Base-by-base conservation (phyloP, 2,329 filamentous ascomycete genomes). In the Fusarium redolens region DNA sequence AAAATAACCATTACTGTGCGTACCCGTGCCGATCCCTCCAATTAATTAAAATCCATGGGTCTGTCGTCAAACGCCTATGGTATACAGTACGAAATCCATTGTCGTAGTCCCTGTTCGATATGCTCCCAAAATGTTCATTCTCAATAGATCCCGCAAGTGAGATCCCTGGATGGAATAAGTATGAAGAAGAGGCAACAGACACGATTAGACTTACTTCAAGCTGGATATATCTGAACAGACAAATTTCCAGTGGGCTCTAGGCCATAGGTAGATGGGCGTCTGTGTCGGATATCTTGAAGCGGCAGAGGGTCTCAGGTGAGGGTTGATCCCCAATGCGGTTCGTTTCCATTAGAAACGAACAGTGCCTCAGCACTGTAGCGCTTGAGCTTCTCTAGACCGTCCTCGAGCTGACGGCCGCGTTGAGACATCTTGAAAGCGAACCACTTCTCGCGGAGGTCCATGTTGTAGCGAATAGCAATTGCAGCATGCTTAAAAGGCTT, bases 341-440 rank as follows among this genome's bases (percentile, higher is more conserved):
- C 43, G 2, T 18, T 28, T 6, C 55, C 62, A 1, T 55, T 61
- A 7, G 65, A 57, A 4, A 43, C 17, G 18, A 57, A 28, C 5
- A 69, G 31, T 4, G 58, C 41, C 35, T 51, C 56, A 0, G 11
- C 9, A 31, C 38, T 31, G 25, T 73, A 52, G 7, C 40, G 47
- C 6, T 50, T 51, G 4, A 75, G 44, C 47, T 75, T 75, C 11
- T 61, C 51, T 7, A 75, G 44, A 1, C 54, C 60, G 11, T 75
- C 66, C 1, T 71, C 40, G 1, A 75, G 56, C 15, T 40, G 28
- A 0, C 40, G 33, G 1, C 18, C 38, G 7, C 40, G 55, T 8
- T n/a, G 61, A 6, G 59, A 33, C 47, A 11, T n/a, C 18, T 50
- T 55, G 0, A 28, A 28, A 0, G 30, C 10, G 7, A 45, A 20